phyloP scores from a whole-genome alignment of 345 rosid species.

The Eucalyptus coolabah region DNA sequence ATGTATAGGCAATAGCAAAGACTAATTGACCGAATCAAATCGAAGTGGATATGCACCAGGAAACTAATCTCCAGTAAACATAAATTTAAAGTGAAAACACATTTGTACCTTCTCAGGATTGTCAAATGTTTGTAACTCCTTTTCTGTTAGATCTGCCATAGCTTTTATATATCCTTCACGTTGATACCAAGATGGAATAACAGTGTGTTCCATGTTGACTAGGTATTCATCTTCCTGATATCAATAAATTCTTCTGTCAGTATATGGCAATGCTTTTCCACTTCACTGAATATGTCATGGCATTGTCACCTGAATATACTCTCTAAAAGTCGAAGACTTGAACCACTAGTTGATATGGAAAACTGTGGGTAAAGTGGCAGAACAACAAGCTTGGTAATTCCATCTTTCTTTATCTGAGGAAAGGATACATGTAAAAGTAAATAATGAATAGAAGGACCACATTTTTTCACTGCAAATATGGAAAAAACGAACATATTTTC shows the following conservation, averaged over 20 bases:
- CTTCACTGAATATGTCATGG: not conserved
- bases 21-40: not conserved
- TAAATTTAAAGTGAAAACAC: not conserved
- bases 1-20: not conserved
- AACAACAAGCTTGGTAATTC: constrained; percentile 88
- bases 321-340: constrained; percentile 95
- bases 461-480: not conserved
- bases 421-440: not conserved
- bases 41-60: not conserved
- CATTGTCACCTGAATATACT: constrained; percentile 67
- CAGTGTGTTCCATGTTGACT: constrained; percentile 97
- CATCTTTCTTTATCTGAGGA: constrained; percentile 75
- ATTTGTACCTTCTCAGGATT: constrained; percentile 51
- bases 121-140: constrained; percentile 60
- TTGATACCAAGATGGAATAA: constrained; percentile 99
- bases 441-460: not conserved
- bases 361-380: constrained; percentile 99
- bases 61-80: not conserved
- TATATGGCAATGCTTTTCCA: not conserved
- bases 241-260: constrained; percentile 2
- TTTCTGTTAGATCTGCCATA: constrained; percentile 72
- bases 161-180: constrained; percentile 95
- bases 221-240: constrained; percentile 92
- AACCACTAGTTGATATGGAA: constrained; percentile 98
- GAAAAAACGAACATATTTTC: not conserved